These are phyloP conservation scores for Gaeumannomyces sp. DNA, from an alignment of 2,329 filamentous ascomycete genomes.

Conservation along the genomic window DNA sequence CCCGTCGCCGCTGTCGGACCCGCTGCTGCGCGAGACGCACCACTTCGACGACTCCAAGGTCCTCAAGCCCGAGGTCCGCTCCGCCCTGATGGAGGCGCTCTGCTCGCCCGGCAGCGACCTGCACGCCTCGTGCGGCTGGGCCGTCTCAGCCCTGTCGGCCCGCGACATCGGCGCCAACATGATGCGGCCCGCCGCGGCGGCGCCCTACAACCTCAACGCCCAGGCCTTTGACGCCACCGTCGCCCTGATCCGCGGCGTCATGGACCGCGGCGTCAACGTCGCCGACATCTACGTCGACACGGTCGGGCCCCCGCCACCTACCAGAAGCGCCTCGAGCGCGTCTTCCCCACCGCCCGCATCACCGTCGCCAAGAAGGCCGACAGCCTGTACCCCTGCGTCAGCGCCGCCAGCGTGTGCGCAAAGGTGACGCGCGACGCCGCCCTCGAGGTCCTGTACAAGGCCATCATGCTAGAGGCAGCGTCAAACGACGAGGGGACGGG, in stretches of 20 bases:
- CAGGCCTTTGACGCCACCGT: constrained; percentile 93
- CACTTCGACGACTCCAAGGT: constrained; percentile 96
- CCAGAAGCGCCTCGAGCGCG: constrained; percentile 73
- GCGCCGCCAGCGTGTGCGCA: constrained; percentile 87
- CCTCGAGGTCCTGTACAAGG: constrained; percentile 69
- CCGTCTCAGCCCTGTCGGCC: constrained; percentile 72
- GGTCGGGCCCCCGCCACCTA: constrained; percentile 78
- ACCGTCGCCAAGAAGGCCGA: constrained; percentile 90
- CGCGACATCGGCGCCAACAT: constrained; percentile 75
- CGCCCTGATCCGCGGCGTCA: constrained; percentile 69
- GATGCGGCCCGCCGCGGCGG: constrained; percentile 53
- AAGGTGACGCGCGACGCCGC: constrained; percentile 94
- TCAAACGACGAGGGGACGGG: constrained; percentile 23
- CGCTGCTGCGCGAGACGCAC: constrained; percentile 70
- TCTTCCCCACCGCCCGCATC: constrained; percentile 73
- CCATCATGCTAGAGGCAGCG: constrained; percentile 28
- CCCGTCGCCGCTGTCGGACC: constrained; percentile 62
- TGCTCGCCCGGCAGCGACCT: constrained; percentile 51
- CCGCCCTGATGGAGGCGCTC: constrained; percentile 60
- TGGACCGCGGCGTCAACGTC: constrained; percentile 73
- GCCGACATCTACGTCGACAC: constrained; percentile 93
- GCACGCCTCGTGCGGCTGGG: constrained; percentile 66
- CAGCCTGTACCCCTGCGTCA: constrained; percentile 85
- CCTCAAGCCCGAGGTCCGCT: constrained; percentile 72
- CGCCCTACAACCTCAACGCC: constrained; percentile 83